Conservation (phyloP, 768 basidiomycete species). For the Paxillus involutus region DNA sequence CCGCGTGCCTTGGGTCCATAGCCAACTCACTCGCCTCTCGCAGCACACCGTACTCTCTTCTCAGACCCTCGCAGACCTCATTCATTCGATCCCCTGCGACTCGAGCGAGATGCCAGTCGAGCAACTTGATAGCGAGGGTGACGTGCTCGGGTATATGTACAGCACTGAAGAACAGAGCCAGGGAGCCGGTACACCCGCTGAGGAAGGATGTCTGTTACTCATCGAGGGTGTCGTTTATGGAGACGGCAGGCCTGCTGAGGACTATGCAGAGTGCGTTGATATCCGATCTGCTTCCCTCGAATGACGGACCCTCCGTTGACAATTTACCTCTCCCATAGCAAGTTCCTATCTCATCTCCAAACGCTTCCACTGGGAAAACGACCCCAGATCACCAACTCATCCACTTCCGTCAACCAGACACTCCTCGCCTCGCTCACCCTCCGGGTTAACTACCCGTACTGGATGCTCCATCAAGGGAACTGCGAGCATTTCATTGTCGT, state of each 20-base stretch:
- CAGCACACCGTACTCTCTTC: conserved; percentile 71
- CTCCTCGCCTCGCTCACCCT: conserved; percentile 54
- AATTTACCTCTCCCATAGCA: conserved; percentile 34
- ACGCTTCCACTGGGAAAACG: conserved; percentile 32
- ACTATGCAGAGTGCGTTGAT: conserved; percentile 59
- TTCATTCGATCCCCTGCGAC: conserved; percentile 57
- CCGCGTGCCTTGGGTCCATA: conserved; percentile 60
- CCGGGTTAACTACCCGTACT: conserved; percentile 75
- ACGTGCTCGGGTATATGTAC: conserved; percentile 33
- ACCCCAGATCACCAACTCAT: conserved; percentile 35
- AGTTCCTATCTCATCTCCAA: conserved; percentile 42
- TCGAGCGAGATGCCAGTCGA: conserved; percentile 55
- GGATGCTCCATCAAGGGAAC: conserved; percentile 76
- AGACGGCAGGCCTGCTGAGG: conserved; percentile 43
- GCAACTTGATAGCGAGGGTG: conserved; percentile 30
- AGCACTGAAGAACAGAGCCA: conserved; percentile 7
- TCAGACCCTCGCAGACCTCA: conserved; percentile 68
- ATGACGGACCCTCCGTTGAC: background rate
- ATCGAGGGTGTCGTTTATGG: conserved; percentile 63
- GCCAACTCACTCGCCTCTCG: conserved; percentile 59
- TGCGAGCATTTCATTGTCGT: conserved; percentile 81
- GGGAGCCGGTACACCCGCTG: conserved; percentile 3
- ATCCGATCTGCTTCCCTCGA: background rate
- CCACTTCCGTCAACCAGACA: conserved; percentile 47
- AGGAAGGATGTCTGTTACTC: conserved; percentile 50